These are phyloP conservation scores for Meredithiella fracta DNA, from an alignment of 2,329 filamentous ascomycete species.

Conservation along the genomic window DNA sequence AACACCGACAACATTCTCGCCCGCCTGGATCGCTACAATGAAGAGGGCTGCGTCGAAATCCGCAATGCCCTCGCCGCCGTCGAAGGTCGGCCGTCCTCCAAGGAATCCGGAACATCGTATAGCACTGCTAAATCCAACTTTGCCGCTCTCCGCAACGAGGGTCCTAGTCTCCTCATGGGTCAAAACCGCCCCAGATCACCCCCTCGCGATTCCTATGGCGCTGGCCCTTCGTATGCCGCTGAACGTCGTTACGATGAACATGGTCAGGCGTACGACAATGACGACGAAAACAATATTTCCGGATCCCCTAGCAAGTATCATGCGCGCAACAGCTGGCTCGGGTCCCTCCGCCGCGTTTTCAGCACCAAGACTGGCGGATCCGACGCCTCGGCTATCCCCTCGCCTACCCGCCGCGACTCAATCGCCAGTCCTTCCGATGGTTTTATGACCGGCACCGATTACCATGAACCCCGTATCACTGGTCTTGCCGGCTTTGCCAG, in stretches of 20 bases:
- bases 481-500: constrained; percentile 27
- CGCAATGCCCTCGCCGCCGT: constrained; percentile 15
- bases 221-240: constrained; percentile 16
- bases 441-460: constrained; percentile 19
- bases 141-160: constrained; percentile 34
- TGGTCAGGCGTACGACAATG: constrained; percentile 21
- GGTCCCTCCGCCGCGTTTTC: constrained; percentile 49
- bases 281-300: constrained; percentile 23
- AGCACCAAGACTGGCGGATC: constrained; percentile 25
- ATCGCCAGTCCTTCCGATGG: constrained; percentile 21
- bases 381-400: constrained; percentile 17
- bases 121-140: constrained; percentile 40
- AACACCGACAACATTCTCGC: constrained; percentile 36
- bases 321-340: constrained; percentile 46
- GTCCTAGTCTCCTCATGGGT: constrained; percentile 30
- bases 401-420: constrained; percentile 16
- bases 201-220: background rate
- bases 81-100: constrained; percentile 23
- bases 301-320: constrained; percentile 43
- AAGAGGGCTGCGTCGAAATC: constrained; percentile 11
- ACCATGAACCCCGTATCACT: constrained; percentile 29
- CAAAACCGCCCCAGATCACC: constrained; percentile 4
- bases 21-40: constrained; percentile 23
- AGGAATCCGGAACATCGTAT: constrained; percentile 28
- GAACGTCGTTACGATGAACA: constrained; percentile 19